Percentiles rank a stretch among this genome's conserved stretches.
Evolutionary conservation across 73 alveolate genomes (phyloP).

Genomic region (Blepharisma japonicum): DNA sequence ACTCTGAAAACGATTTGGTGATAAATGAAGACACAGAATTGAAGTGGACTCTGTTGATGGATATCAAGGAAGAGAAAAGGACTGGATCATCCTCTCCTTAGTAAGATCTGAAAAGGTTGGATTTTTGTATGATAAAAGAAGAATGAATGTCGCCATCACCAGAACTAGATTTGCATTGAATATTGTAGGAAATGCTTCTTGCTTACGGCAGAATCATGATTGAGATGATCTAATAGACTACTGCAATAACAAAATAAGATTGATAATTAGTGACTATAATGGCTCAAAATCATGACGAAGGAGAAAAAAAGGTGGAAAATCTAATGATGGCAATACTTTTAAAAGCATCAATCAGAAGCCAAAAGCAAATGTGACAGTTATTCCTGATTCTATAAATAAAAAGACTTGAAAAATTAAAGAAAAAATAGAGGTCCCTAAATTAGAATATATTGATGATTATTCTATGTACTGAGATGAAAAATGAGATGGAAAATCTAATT

Average conservation of each 20-base stretch:
- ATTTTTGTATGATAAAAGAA: conserved; percentile 84
- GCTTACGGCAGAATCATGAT: conserved; percentile 60
- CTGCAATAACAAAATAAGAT: not conserved
- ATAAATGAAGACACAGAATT: conserved; percentile 8
- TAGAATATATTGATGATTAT: no score
- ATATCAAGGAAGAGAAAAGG: conserved; percentile 94
- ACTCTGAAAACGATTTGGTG: conserved; percentile 36
- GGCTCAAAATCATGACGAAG: no score
- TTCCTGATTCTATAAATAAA: no score
- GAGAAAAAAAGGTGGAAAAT: no score
- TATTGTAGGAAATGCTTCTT: conserved; percentile 77
- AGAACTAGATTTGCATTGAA: conserved; percentile 80
- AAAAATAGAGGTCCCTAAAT: no score
- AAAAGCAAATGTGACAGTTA: no score
- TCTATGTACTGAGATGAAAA: no score
- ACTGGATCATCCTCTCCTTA: conserved; percentile 77
- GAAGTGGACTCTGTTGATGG: conserved; percentile 91
- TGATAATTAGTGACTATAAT: not conserved
- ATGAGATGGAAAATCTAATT: no score
- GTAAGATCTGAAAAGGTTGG: conserved; percentile 83
- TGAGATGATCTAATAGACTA: conserved; percentile 42
- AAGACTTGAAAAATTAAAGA: no score
- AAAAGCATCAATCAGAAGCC: no score
- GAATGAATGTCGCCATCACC: conserved; percentile 93
- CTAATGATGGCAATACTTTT: no score